Conservation (phyloP, 805 yeast genomes). For the Ogataea henricii region DNA sequence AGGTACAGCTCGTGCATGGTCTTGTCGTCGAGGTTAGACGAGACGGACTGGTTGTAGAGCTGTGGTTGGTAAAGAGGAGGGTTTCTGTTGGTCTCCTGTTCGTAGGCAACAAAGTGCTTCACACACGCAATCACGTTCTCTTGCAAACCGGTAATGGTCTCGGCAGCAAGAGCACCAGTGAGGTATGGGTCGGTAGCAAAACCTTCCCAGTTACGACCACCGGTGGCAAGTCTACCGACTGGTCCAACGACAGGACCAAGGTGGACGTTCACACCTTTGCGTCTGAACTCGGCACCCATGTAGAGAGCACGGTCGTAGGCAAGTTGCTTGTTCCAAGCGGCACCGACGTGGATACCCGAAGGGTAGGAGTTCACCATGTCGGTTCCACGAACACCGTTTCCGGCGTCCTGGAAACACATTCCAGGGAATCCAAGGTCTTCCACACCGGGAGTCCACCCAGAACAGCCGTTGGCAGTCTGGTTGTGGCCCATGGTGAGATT, state of each 20-base stretch:
- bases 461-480: constrained; percentile 9
- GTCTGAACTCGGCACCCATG: constrained; percentile 54
- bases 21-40: constrained; percentile 56
- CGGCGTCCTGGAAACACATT: constrained; percentile 64
- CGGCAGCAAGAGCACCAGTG: constrained; percentile 55
- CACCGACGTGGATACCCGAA: constrained; percentile 58
- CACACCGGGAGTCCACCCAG: constrained; percentile 61
- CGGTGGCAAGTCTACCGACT: constrained; percentile 60
- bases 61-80: constrained; percentile 43
- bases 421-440: constrained; percentile 58
- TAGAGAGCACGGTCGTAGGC: constrained; percentile 57
- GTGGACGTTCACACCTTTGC: constrained; percentile 56
- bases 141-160: constrained; percentile 57
- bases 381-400: constrained; percentile 58
- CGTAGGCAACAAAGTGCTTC: constrained; percentile 61
- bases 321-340: constrained; percentile 56
- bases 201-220: constrained; percentile 68
- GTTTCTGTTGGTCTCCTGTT: constrained; percentile 58
- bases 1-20: constrained; percentile 62
- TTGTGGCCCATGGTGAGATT: constrained; percentile 56
- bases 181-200: constrained; percentile 64
- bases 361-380: constrained; percentile 60
- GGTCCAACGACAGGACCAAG: constrained; percentile 64
- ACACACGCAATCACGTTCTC: constrained; percentile 59
- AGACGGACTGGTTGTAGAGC: constrained; percentile 48